Percentiles rank a stretch among this genome's conserved stretches.
phyloP scores from a whole-genome alignment of 805 yeast species.

The Kodamaea lidongshanica region DNA sequence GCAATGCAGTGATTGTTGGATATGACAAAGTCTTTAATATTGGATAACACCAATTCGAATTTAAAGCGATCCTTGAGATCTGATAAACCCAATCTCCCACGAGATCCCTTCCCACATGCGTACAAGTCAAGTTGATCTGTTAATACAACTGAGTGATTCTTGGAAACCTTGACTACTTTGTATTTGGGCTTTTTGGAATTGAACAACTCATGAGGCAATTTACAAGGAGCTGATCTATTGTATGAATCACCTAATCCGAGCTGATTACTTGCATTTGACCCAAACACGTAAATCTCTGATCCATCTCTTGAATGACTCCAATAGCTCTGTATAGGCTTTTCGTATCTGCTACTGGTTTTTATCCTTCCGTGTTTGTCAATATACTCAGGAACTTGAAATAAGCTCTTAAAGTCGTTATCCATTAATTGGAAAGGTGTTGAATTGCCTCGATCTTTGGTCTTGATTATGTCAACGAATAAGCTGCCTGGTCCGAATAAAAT shows the following conservation, averaged over 20 bases:
- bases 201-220: slow-evolving; percentile 26
- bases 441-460: slow-evolving; percentile 63
- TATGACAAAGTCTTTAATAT: slow-evolving; percentile 35
- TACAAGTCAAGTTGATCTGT: slow-evolving; percentile 52
- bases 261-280: slow-evolving; percentile 56
- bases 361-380: slow-evolving; percentile 23
- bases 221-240: slow-evolving; percentile 38
- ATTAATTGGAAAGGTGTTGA: slow-evolving; percentile 68
- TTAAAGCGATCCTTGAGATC: slow-evolving; percentile 33
- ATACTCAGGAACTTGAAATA: slow-evolving; percentile 39
- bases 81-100: slow-evolving; percentile 67
- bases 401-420: slow-evolving; percentile 38
- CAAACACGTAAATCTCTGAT: slow-evolving; percentile 53
- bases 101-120: slow-evolving; percentile 60
- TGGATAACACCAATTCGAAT: slow-evolving; percentile 35
- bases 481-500: slow-evolving; percentile 12
- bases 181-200: slow-evolving; percentile 35
- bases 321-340: slow-evolving; percentile 23
- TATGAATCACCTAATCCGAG: slow-evolving; percentile 62
- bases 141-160: slow-evolving; percentile 56
- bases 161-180: slow-evolving; percentile 47
- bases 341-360: slow-evolving; percentile 15
- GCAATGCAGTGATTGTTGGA: slow-evolving; percentile 68
- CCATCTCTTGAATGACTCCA: slow-evolving; percentile 48
- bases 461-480: slow-evolving; percentile 34